phyloP scores from a whole-genome alignment of 768 basidiomycete genomes.

The Leccinum uliginosum region DNA sequence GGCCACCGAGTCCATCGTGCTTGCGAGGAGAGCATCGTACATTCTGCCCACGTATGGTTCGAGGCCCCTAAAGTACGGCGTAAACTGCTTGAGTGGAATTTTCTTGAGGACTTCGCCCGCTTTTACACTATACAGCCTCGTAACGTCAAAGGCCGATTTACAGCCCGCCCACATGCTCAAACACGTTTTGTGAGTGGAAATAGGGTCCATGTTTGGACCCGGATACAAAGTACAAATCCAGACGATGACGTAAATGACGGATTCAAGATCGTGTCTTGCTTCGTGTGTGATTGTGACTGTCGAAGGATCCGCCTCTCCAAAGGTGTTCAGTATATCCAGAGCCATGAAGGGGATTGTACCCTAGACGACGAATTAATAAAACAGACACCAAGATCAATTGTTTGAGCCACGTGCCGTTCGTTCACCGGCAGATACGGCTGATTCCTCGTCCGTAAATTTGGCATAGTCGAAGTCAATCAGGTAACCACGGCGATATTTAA shows the following conservation, averaged over 20 bases:
- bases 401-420: neutral
- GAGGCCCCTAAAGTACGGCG: neutral
- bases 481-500: neutral
- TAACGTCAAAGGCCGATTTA: neutral
- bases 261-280: neutral
- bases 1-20: no score
- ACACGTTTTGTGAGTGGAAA: neutral
- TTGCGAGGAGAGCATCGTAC: neutral
- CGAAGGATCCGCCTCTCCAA: neutral
- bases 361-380: neutral
- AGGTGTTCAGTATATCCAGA: neutral
- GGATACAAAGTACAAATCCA: neutral
- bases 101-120: neutral
- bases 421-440: neutral
- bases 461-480: conserved; percentile 3
- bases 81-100: neutral
- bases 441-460: neutral
- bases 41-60: neutral
- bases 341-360: conserved; percentile 4
- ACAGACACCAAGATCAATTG: no score
- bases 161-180: neutral
- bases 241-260: neutral
- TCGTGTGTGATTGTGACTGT: neutral
- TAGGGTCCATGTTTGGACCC: neutral
- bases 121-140: neutral